Evolutionary conservation across 2,329 filamentous ascomycete species (phyloP), one percentile per base, ranked within the genome.

Genomic region (Ophiostoma sp.): DNA sequence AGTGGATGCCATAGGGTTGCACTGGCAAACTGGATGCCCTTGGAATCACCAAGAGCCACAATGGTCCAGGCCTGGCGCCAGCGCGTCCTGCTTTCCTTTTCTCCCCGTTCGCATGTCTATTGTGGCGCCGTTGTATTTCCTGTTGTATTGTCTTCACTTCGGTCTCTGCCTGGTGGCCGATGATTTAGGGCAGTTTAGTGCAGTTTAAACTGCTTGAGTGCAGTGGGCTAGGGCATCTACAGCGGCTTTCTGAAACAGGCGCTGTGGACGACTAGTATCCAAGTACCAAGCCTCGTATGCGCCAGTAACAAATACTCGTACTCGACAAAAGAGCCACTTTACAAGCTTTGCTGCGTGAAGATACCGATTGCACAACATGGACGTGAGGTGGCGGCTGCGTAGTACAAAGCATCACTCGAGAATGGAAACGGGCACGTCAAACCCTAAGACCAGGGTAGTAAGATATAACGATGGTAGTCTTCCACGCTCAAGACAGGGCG

Each of bases 191-290:
- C 42, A 45, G 3, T 12, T 45, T 27, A 5, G 42, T 9, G 42
- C 42, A 55, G 49, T 8, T 16, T 49, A 27, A 27, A 27, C 27
- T 27, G 27, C 2, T 27, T 55, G 27, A 55, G 49, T 55, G 27
- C 9, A 18, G 12, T 7, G n/a, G 4, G 14, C 9, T 36, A 55
- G n/a, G 49, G 49, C 49, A 55, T 55, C 49, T n/a, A 55, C 49
- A 55, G 18, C 49, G 49, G 49, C 49, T 55, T 55, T 18, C 49
- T 55, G 49, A 55, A 55, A 55, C 49, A 55, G 49, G 49, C 49
- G 49, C 49, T 55, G 49, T 55, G 9, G 12, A 55, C 49, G 49
- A 45, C 49, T 55, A 55, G 27, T 27, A 27, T 27, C 27, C 27
- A 27, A 27, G 27, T 27, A 27, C 27, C 27, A 55, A 18, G 49